Evolutionary conservation across 1,139 yeast species (phyloP).

Genomic region (Pichia sp.): DNA sequence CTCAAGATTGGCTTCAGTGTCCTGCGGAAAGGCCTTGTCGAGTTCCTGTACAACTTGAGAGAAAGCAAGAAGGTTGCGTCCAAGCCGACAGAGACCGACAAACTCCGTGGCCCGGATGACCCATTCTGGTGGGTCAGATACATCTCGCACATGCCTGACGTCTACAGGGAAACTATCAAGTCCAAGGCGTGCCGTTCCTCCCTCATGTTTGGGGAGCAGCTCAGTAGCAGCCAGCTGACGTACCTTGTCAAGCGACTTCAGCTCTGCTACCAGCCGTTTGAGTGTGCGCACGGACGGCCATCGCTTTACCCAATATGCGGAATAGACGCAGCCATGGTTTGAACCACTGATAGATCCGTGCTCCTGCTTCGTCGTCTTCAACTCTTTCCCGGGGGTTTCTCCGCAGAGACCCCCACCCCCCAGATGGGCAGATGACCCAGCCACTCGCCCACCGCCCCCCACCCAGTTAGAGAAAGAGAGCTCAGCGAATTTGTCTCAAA

Average conservation of each 20-base stretch:
- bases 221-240: conserved; percentile 43
- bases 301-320: conserved; percentile 54
- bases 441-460: not conserved
- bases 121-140: conserved; percentile 17
- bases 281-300: conserved; percentile 88
- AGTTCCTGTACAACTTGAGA: conserved; percentile 30
- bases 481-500: not conserved
- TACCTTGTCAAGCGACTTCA: conserved; percentile 40
- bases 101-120: not conserved
- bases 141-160: conserved; percentile 41
- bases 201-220: conserved; percentile 64
- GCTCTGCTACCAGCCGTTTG: conserved; percentile 59
- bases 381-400: too few relatives aligned
- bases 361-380: too few relatives aligned
- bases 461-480: not conserved
- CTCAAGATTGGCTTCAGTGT: conserved; percentile 21
- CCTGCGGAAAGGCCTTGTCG: conserved; percentile 37
- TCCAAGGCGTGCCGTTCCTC: conserved; percentile 71
- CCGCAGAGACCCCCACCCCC: too few relatives aligned
- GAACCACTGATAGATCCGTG: too few relatives aligned
- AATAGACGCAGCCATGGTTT: not conserved
- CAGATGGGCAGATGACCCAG: not conserved
- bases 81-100: too few relatives aligned
- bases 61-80: not conserved
- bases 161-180: conserved; percentile 48